Evolutionary conservation across 129 eudicot genomes (phyloP), one percentile per base, ranked within the genome.

Genomic region (Ambrosia trifida): DNA sequence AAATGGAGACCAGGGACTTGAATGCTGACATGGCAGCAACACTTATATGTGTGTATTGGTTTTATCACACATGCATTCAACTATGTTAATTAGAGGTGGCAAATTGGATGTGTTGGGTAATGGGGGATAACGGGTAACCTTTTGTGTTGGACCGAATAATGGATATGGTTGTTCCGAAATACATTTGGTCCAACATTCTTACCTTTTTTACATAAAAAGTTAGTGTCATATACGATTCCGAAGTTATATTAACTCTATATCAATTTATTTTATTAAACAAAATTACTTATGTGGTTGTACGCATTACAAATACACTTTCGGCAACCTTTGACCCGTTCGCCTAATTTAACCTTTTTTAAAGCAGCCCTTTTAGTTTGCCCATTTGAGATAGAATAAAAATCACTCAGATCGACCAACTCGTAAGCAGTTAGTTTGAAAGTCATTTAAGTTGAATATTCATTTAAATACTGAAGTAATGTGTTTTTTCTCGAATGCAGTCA

Each of bases 11-110:
- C 56, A 79, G 89, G 77, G 89, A 86, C 38, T n/a, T 64, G 4
- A 18, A 0, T 17, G 87, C 80, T 36, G 96, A 89, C 66, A 72
- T 84, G 79, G 92, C 79, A 51, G 61, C 11, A 73, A 74, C 65
- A 12, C 0, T 71, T 4, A n/a, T n/a, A n/a, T n/a, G n/a, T n/a
- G n/a, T n/a, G n/a, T n/a, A n/a, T n/a, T n/a, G n/a, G n/a, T n/a
- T n/a, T n/a, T n/a, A n/a, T n/a, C n/a, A n/a, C n/a, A n/a, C n/a
- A n/a, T n/a, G n/a, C n/a, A n/a, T n/a, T n/a, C n/a, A n/a, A n/a
- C n/a, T n/a, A n/a, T n/a, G n/a, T n/a, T n/a, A n/a, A n/a, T n/a
- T n/a, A n/a, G n/a, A n/a, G n/a, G n/a, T n/a, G n/a, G n/a, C n/a
- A n/a, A n/a, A n/a, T n/a, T n/a, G n/a, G n/a, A n/a, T n/a, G n/a